Percentiles rank a stretch among this genome's conserved stretches.
These are phyloP conservation scores for Dactylonectria estremocensis DNA, from an alignment of 2,329 filamentous ascomycete genomes.

Conservation along the genomic window DNA sequence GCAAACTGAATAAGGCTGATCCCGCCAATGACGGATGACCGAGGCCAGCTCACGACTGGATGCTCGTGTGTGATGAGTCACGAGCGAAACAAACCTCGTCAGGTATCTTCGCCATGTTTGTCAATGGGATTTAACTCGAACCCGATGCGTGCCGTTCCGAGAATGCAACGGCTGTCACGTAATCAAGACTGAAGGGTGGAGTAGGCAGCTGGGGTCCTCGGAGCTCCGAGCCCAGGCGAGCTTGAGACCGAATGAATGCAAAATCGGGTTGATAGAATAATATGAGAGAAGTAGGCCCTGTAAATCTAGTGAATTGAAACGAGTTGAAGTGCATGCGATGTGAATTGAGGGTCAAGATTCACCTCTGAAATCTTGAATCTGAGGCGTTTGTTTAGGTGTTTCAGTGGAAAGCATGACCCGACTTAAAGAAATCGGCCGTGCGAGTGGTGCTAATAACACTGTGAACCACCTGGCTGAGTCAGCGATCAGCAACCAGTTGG, in stretches of 20 bases:
- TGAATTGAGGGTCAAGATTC: neutral
- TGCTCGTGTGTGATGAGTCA: neutral
- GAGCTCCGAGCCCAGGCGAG: slow-evolving; percentile 14
- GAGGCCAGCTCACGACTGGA: no score
- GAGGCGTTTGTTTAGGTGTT: neutral
- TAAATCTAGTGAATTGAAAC: neutral
- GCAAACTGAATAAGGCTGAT: neutral
- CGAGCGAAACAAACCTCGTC: neutral
- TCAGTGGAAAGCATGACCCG: slow-evolving; percentile 12
- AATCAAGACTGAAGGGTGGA: neutral
- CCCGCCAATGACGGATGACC: no score
- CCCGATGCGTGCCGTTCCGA: neutral
- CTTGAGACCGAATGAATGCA: neutral
- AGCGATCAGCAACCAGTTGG: slow-evolving; percentile 1
- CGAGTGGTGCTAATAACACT: slow-evolving; percentile 1
- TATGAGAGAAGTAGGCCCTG: neutral
- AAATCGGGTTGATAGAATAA: neutral
- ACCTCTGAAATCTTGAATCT: neutral
- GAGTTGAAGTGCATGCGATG: neutral
- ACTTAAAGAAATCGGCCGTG: neutral
- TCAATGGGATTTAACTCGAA: neutral
- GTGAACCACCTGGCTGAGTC: slow-evolving; percentile 4
- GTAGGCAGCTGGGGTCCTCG: neutral
- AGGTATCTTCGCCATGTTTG: neutral
- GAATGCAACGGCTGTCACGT: neutral